Conservation (phyloP, 2,329 filamentous ascomycete species). For the Echinosphaeria canescens region DNA sequence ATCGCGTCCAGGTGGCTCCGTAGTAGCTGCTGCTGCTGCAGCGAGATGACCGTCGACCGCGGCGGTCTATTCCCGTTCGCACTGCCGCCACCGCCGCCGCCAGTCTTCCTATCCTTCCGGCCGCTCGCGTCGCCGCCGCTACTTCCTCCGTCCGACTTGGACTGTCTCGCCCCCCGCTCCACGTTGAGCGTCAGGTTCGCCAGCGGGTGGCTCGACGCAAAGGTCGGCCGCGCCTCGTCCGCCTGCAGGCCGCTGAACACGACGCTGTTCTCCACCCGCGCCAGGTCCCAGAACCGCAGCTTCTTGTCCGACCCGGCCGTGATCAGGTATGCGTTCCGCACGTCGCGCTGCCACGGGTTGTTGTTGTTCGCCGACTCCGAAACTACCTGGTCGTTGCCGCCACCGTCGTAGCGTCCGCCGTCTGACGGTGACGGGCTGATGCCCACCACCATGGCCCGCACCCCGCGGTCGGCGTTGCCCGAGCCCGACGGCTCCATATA, state of each 20-base stretch:
- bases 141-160: conserved; percentile 9
- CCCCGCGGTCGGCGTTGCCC: conserved; percentile 38
- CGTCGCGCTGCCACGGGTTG: conserved; percentile 49
- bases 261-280: conserved; percentile 53
- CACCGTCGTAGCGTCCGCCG: conserved; percentile 3
- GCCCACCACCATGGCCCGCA: conserved; percentile 54
- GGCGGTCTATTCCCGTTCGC: conserved; percentile 21
- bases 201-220: conserved; percentile 39
- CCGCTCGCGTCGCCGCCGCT: conserved; percentile 10
- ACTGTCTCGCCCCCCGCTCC: conserved; percentile 30
- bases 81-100: conserved; percentile 9
- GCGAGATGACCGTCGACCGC: conserved; percentile 64
- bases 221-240: conserved; percentile 54
- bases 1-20: conserved; percentile 76
- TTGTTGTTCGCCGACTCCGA: no score
- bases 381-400: conserved; percentile 2
- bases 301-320: conserved; percentile 80
- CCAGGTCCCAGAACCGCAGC: conserved; percentile 83
- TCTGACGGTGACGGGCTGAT: no score
- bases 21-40: conserved; percentile 71
- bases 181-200: conserved; percentile 42
- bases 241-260: conserved; percentile 59
- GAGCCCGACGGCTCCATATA: conserved; percentile 32
- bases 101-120: conserved; percentile 7
- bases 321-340: conserved; percentile 64